Evolutionary conservation across 2,329 filamentous ascomycete species (phyloP), one percentile per base, ranked within the genome.

Genomic region (Hirsutella rhossiliensis): DNA sequence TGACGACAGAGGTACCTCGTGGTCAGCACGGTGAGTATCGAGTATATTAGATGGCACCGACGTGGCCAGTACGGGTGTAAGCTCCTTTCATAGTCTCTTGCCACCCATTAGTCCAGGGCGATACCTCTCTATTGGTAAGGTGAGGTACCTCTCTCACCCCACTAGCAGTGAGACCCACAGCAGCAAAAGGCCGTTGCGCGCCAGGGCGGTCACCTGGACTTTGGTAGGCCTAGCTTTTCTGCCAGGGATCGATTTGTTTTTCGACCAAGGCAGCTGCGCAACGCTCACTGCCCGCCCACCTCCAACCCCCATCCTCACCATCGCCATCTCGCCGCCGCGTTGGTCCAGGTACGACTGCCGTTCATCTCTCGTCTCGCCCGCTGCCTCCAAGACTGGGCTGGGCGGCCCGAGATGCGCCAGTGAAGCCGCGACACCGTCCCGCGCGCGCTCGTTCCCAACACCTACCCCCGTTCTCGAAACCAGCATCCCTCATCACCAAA

Each of bases 191-290:
- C 23, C 23, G 23, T 23, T 23, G 23, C 23, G 23, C 23, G 23
- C 23, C 23, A 23, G 23, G 23, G 23, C 23, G 23, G n/a, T n/a
- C n/a, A 23, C 23, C 23, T 23, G 23, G 23, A 7, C 23, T n/a
- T n/a, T n/a, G n/a, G n/a, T 9, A 27, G 5, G 30, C 30, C 15
- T 31, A 15, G 30, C 30, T 15, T 39, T 49, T 45, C 40, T 48
- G 46, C 44, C 30, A 41, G 42, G 44, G 41, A 36, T 52, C 13
- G 30, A 31, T 31, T 53, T 55, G 50, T 53, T 60, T 59, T 59
- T 57, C 50, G 44, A 50, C 49, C 50, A 52, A 51, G 50, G 49
- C 57, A 56, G 58, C 56, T 51, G 41, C 47, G 34, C 34, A 37
- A 18, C 34, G 3, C 18, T 17, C n/a, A 37, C 18, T 37, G 34